A percentile compares a stretch with the other conserved stretches of the same genome.
Evolutionary conservation across 176 grass and related monocot species (phyloP).

Genomic region (Neostapfia colusana): DNA sequence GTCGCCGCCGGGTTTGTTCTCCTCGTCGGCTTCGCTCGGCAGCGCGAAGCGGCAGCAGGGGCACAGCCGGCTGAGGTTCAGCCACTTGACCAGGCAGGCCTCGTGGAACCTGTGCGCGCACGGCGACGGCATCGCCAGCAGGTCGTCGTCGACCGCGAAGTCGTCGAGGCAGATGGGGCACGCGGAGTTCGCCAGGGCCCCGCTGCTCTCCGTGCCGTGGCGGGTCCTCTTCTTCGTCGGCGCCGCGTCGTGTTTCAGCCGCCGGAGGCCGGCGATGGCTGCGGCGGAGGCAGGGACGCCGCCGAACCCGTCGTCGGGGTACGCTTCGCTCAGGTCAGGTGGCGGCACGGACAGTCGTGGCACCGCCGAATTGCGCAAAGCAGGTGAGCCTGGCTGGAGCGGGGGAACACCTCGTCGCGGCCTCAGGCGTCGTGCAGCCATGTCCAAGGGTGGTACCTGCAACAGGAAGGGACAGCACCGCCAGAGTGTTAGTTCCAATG

Average conservation of each 20-base stretch:
- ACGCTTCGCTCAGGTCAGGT: not conserved
- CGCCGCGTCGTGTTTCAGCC: not conserved
- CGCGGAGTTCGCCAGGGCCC: not conserved
- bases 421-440: too few relatives aligned
- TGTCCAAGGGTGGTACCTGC: too few relatives aligned
- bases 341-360: too few relatives aligned
- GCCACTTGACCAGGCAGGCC: not conserved
- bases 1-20: not conserved
- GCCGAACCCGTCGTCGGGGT: not conserved
- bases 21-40: not conserved
- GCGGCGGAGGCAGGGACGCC: not conserved
- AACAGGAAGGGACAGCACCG: too few relatives aligned
- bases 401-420: too few relatives aligned
- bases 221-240: not conserved
- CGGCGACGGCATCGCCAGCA: constrained; percentile 12
- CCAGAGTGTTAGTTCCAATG: too few relatives aligned
- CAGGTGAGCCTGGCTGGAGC: too few relatives aligned
- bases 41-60: not conserved
- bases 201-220: not conserved
- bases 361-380: too few relatives aligned
- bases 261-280: not conserved
- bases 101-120: not conserved
- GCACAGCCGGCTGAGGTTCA: not conserved
- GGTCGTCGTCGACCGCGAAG: not conserved
- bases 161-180: not conserved